Evolutionary conservation across 192 early-diverging fungal genomes (phyloP), one percentile per base, ranked within the genome.

Genomic region (Coemansia sp.): DNA sequence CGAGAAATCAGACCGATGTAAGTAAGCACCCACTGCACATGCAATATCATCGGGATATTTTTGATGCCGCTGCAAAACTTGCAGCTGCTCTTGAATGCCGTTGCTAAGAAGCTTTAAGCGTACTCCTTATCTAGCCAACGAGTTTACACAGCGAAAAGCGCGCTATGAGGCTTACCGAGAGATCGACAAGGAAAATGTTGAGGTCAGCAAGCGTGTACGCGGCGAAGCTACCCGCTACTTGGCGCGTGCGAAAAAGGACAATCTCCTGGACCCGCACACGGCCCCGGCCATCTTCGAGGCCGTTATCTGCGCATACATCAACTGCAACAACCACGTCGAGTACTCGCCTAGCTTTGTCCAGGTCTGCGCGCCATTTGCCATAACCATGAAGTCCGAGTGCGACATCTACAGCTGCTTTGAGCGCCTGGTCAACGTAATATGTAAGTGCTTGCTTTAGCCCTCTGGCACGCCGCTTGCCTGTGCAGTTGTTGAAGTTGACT

Each of bases 361-460:
- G 26, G 59, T 95, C 20, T 92, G 92, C 61, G 92, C 90, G 2
- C 93, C 95, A 18, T 93, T 96, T 73, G 86, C 92, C 35, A 88
- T 86, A 53, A 85, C 88, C 6, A 73, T 93, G 68, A 80, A 86
- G 48, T 71, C 84, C 40, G 94, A 95, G 69, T 82, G 71, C 43
- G 93, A 94, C 65, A 87, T 92, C 34, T 95, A 88, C 73, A 90
- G 85, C 74, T 89, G 91, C 70, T 93, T 94, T 74, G 87, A 90
- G 71, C 85, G 88, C 48, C 74, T 96, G 69, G 86, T 91, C 73
- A 81, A 86, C 60, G 79, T 79, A 24, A 71, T 92, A 39, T 84
- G 90, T 91, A 85, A 56, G 73, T 62, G 13, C 3, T 53, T 53
- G 24, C 48, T 28, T 55, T 55, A 28, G 3, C 21, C 14, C 26